These are phyloP conservation scores for Akanthomyces uredinophilus DNA, from an alignment of 2,329 filamentous ascomycete genomes.

Conservation along the genomic window DNA sequence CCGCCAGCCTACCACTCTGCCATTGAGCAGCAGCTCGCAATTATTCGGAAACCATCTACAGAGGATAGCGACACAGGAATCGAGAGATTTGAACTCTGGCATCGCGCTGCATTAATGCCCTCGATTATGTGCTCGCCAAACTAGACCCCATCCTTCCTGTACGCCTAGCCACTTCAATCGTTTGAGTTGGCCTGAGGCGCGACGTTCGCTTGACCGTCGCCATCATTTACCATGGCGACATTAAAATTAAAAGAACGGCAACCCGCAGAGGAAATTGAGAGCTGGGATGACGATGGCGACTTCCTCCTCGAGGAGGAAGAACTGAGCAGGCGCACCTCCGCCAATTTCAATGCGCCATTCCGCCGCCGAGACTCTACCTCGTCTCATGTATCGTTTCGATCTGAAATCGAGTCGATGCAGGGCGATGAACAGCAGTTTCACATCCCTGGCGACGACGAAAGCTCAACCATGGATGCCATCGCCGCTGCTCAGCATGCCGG, in stretches of 20 bases:
- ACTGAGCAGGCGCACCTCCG: conserved; percentile 52
- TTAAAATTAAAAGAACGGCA: conserved; percentile 48
- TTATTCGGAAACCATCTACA: background rate
- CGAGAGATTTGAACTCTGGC: background rate
- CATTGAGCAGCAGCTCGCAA: background rate
- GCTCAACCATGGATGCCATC: conserved; percentile 79
- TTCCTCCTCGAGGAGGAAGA: conserved; percentile 66
- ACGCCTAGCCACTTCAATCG: conserved; percentile 10
- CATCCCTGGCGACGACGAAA: conserved; percentile 78
- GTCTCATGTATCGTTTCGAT: conserved; percentile 75
- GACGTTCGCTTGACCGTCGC: conserved; percentile 8
- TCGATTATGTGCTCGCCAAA: conserved; percentile 13
- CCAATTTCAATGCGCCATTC: conserved; percentile 35
- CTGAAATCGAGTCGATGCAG: conserved; percentile 69
- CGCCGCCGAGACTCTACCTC: conserved; percentile 72
- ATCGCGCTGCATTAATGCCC: conserved; percentile 9
- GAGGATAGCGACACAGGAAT: background rate
- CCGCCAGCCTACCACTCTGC: background rate
- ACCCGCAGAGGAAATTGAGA: conserved; percentile 60
- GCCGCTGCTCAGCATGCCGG: conserved; percentile 81
- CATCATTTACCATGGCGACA: conserved; percentile 43
- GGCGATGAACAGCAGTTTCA: conserved; percentile 85
- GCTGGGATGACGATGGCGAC: conserved; percentile 70
- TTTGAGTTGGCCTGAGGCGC: conserved; percentile 5
- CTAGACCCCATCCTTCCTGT: conserved; percentile 2